Percentiles rank a stretch among this genome's conserved stretches.
Conservation (phyloP, 768 basidiomycete species). For the Tulasnella calospora region DNA sequence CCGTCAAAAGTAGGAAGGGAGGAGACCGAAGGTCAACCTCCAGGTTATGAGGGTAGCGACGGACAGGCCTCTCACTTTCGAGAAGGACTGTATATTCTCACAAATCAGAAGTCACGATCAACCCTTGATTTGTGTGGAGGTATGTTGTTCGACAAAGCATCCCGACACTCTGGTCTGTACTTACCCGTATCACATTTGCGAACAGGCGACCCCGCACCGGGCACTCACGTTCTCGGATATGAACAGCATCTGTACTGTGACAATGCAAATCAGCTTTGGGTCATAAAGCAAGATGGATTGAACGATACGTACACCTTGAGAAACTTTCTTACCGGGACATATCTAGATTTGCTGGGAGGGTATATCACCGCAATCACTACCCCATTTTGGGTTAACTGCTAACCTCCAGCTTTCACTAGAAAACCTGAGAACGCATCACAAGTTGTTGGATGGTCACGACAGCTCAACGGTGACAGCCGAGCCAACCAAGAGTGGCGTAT, state of each 20-base stretch:
- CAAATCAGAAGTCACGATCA: not conserved
- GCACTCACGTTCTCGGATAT: not conserved
- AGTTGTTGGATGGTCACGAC: not conserved
- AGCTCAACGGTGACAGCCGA: not conserved
- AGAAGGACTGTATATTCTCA: not conserved
- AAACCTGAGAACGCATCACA: not conserved
- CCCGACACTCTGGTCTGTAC: not conserved
- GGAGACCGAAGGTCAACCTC: not conserved
- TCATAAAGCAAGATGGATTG: not conserved
- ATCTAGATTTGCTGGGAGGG: not conserved
- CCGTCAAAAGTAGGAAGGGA: not conserved
- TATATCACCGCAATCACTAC: no score
- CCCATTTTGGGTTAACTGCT: no score
- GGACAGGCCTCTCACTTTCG: not conserved
- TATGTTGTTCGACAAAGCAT: not conserved
- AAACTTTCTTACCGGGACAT: not conserved
- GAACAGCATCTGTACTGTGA: not conserved
- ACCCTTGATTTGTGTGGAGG: not conserved
- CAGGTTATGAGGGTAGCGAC: not conserved
- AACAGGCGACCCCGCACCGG: not conserved
- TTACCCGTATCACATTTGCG: no score
- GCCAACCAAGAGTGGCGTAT: not conserved
- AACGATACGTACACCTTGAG: not conserved
- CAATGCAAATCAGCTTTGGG: not conserved
- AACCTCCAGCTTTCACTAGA: not conserved